Base-by-base conservation (phyloP, 768 basidiomycete genomes). In the Kwoniella heveanensis region DNA sequence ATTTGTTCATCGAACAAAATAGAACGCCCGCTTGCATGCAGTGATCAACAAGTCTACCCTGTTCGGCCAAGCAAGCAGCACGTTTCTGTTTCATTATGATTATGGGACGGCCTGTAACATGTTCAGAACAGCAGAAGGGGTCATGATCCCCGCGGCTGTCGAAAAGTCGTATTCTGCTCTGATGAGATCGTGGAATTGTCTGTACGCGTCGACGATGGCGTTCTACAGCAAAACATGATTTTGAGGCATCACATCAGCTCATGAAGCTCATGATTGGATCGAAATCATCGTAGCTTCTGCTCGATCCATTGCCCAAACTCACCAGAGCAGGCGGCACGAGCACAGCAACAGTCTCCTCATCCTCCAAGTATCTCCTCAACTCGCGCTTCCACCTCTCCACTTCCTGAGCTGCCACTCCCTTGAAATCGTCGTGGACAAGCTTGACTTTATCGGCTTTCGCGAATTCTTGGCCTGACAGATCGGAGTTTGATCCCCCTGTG, bases 301-400 rank as follows among this genome's bases (percentile, higher is more conserved):
- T n/a, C 13, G 32, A 6, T 32, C 32, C 32, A 32, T 32, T 32
- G 32, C 32, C 13, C 17, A 49, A 2, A 76, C 80, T 65, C 37
- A 81, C 81, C 62, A 78, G 65, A 25, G 90, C 83, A 67, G 93
- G 92, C 29, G 85, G 85, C 27, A 96, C 79, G 57, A 98, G 82
- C 8, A 97, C 88, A 1, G 82, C 82, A 30, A 89, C 89, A 4
- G 92, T 92, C 62, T 87, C 83, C 60, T 86, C 85, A 70, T 93
- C 90, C 71, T 88, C 87, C 8, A 99, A 83, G 77, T 94, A 98
- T 61, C 91, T 70, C 72, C 85, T 82, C 75, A 96, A 79, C 58
- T 87, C 84, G 7, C 79, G 83, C 19, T 88, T 68, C 73, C 79
- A 79, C 21, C 52, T 83, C n/a, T 79, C 82, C 2, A 83, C 81